Conservation (phyloP, 306 rosid species). For the Gastrolobium bilobum region DNA sequence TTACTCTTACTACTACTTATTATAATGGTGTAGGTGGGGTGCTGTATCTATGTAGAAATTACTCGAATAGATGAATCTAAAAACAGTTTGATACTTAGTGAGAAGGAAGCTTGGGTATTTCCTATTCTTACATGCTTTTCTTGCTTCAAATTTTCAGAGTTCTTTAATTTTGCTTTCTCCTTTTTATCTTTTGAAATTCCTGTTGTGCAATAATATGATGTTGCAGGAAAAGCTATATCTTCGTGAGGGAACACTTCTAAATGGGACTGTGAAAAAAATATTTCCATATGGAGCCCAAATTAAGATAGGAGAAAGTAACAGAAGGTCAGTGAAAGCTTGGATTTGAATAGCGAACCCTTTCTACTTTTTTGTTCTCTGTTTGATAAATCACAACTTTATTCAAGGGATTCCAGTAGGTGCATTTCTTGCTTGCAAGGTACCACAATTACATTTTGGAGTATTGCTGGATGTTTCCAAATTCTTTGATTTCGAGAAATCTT, state of each 20-base stretch:
- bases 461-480: neutral
- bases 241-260: constrained; percentile 84
- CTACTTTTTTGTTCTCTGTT: constrained; percentile 13
- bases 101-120: constrained; percentile 89
- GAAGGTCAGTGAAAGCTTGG: constrained; percentile 64
- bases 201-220: constrained; percentile 28
- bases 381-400: constrained; percentile 10
- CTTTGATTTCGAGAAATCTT: constrained; percentile 26
- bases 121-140: constrained; percentile 27
- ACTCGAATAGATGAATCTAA: constrained; percentile 80
- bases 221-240: constrained; percentile 76
- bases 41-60: constrained; percentile 68
- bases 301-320: constrained; percentile 72
- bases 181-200: constrained; percentile 37
- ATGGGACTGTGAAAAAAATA: constrained; percentile 83
- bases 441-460: neutral
- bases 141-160: constrained; percentile 5
- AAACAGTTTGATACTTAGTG: constrained; percentile 82
- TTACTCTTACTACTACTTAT: constrained; percentile 40
- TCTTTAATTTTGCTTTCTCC: constrained; percentile 23
- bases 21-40: constrained; percentile 76
- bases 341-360: constrained; percentile 34
- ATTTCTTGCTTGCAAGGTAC: constrained; percentile 13
- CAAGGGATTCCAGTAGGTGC: constrained; percentile 7
- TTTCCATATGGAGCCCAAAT: constrained; percentile 91